phyloP scores from a whole-genome alignment of 2,329 filamentous ascomycete genomes.

The Fusarium pininemorale region DNA sequence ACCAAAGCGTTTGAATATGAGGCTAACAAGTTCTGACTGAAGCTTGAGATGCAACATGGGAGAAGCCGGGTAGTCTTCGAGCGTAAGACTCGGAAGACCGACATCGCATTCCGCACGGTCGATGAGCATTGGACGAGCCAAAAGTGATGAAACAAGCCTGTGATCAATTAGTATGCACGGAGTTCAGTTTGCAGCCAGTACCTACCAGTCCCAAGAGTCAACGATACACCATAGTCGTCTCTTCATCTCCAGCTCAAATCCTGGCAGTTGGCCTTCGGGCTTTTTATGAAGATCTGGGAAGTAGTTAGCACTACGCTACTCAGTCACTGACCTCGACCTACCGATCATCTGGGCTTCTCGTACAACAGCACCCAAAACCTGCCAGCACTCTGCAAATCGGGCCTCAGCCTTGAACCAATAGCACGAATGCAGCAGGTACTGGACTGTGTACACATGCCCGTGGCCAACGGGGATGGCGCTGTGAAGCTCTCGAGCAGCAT shows the following conservation, averaged over 20 bases:
- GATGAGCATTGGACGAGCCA: conserved; percentile 22
- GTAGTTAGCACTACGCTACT: accelerated
- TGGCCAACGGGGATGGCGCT: conserved; percentile 19
- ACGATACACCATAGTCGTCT: conserved; percentile 17
- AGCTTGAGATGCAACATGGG: conserved; percentile 24
- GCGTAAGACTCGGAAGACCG: conserved; percentile 2
- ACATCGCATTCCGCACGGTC: conserved; percentile 15
- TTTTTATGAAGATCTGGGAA: conserved; percentile 13
- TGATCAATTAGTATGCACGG: not conserved
- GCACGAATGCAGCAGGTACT: conserved; percentile 14
- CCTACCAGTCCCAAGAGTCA: conserved; percentile 22
- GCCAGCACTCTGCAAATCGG: conserved; percentile 21
- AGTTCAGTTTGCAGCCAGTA: accelerated
- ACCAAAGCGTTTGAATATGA: conserved; percentile 17
- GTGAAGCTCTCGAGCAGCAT: conserved; percentile 18
- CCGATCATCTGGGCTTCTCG: conserved; percentile 25
- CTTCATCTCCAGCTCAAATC: conserved; percentile 21
- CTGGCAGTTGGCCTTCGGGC: not conserved
- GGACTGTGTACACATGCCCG: conserved; percentile 9
- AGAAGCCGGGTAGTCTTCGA: conserved; percentile 17
- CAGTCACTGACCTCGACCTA: not conserved
- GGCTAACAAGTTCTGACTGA: conserved; percentile 12
- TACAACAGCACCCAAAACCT: conserved; percentile 7
- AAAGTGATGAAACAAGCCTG: conserved; percentile 9
- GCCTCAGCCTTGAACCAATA: conserved; percentile 25